Evolutionary conservation across 495 filamentous ascomycete genomes (phyloP).

Genomic region (Peziza echinospora): DNA sequence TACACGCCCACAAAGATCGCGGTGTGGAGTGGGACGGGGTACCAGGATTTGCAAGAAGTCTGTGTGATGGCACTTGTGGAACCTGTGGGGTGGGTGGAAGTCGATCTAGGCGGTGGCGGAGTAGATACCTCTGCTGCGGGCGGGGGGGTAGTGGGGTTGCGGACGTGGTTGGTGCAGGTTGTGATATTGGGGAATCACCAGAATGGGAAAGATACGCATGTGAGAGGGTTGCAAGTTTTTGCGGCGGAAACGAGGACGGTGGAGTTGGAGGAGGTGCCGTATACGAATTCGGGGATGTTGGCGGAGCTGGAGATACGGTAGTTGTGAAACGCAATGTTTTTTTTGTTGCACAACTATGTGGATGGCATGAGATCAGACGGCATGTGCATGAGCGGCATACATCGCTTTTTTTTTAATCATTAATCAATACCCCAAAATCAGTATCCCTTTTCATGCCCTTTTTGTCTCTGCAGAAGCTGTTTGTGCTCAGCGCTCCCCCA

Average conservation of each 20-base stretch:
- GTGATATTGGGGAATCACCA: constrained; percentile 88
- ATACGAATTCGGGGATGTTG: constrained; percentile 12
- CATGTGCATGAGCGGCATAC: too few species aligned
- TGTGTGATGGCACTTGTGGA: constrained; percentile 53
- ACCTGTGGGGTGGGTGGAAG: constrained; percentile 76
- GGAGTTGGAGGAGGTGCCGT: constrained; percentile 13
- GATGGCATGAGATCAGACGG: too few species aligned
- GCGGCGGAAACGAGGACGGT: constrained; percentile 4
- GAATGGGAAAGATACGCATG: constrained; percentile 96
- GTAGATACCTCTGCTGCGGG: constrained; percentile 1
- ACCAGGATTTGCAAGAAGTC: constrained; percentile 70
- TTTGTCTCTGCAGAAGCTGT: too few species aligned
- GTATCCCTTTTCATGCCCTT: too few species aligned
- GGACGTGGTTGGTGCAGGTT: constrained; percentile 71
- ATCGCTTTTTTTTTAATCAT: too few species aligned
- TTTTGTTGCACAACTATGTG: too few species aligned
- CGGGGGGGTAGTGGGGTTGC: constrained; percentile 23
- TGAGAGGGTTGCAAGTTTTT: constrained; percentile 81
- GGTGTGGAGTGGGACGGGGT: constrained; percentile 65
- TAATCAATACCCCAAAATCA: too few species aligned
- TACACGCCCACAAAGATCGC: constrained; percentile 91
- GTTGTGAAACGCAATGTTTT: too few species aligned
- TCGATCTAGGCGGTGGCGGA: constrained; percentile 48
- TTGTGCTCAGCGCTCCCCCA: too few species aligned
- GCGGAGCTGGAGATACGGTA: constrained; percentile 15